phyloP scores from a whole-genome alignment of 2,329 filamentous ascomycete species.

The Botryotinia narcissicola region DNA sequence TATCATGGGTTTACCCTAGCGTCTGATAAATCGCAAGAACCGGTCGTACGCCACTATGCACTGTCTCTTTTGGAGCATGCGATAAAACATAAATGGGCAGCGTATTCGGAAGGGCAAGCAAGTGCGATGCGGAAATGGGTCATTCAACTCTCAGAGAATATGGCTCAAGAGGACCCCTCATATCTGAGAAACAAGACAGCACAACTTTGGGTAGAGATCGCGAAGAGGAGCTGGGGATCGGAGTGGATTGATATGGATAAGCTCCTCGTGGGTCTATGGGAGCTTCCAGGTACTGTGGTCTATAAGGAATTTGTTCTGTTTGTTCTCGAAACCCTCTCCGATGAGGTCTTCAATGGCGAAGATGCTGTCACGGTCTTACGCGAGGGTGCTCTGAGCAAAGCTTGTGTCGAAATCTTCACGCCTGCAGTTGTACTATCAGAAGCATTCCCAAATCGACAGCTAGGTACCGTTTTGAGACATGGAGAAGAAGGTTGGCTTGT shows the following conservation, averaged over 20 bases:
- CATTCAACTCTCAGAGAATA: conserved; percentile 69
- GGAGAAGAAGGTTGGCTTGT: conserved; percentile 85
- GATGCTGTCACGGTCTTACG: conserved; percentile 82
- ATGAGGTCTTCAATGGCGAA: conserved; percentile 90
- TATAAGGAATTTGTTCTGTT: conserved; percentile 85
- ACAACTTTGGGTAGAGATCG: conserved; percentile 90
- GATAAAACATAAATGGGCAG: conserved; percentile 79
- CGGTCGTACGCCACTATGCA: conserved; percentile 88
- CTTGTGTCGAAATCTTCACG: conserved; percentile 91
- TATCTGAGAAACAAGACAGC: conserved; percentile 93
- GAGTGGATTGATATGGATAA: conserved; percentile 96
- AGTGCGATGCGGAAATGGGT: conserved; percentile 71
- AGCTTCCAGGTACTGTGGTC: conserved; percentile 57
- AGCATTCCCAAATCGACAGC: conserved; percentile 70
- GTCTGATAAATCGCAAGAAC: conserved; percentile 68
- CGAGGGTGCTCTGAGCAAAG: conserved; percentile 80
- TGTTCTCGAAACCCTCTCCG: conserved; percentile 86
- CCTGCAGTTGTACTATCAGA: conserved; percentile 72
- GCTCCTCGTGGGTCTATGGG: conserved; percentile 80
- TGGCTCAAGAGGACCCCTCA: conserved; percentile 69
- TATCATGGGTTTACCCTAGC: conserved; percentile 83
- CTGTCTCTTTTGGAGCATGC: conserved; percentile 88
- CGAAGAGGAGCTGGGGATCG: conserved; percentile 87
- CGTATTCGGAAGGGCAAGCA: conserved; percentile 67
- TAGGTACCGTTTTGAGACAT: conserved; percentile 62